phyloP scores from a whole-genome alignment of 1,139 yeast species.

The Geotrichum aggregatum region DNA sequence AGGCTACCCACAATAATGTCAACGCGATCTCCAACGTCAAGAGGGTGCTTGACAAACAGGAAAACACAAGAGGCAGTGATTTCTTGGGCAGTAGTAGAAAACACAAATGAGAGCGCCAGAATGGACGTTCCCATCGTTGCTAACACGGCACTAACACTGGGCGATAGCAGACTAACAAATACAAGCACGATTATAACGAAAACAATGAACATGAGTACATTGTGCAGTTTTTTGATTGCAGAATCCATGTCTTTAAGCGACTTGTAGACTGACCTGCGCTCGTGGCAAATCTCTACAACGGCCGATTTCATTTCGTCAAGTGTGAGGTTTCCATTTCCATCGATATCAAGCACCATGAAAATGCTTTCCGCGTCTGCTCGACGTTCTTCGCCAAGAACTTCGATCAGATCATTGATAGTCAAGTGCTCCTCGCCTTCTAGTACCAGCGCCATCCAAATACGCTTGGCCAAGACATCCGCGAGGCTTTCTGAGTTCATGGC shows the following conservation, averaged over 20 bases:
- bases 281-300: conserved; percentile 37
- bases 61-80: conserved; percentile 42
- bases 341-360: conserved; percentile 39
- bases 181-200: conserved; percentile 38
- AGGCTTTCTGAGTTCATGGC: conserved; percentile 35
- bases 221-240: conserved; percentile 42
- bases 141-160: conserved; percentile 41
- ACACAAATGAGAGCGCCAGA: conserved; percentile 42
- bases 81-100: conserved; percentile 42
- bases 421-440: conserved; percentile 40
- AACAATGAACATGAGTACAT: conserved; percentile 38
- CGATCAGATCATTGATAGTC: conserved; percentile 38
- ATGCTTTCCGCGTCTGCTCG: conserved; percentile 37
- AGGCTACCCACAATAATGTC: conserved; percentile 37
- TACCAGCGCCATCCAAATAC: conserved; percentile 44
- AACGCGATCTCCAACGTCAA: conserved; percentile 44
- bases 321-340: conserved; percentile 40
- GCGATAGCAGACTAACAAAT: conserved; percentile 44
- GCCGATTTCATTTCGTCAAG: conserved; percentile 40
- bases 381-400: conserved; percentile 36
- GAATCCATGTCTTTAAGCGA: conserved; percentile 43
- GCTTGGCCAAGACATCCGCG: conserved; percentile 38
- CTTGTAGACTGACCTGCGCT: conserved; percentile 38
- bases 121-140: conserved; percentile 44
- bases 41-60: conserved; percentile 44